A percentile compares a stretch with the other conserved stretches of the same genome.
Conservation (phyloP, 495 filamentous ascomycete genomes). For the Xylaria bambusicola region DNA sequence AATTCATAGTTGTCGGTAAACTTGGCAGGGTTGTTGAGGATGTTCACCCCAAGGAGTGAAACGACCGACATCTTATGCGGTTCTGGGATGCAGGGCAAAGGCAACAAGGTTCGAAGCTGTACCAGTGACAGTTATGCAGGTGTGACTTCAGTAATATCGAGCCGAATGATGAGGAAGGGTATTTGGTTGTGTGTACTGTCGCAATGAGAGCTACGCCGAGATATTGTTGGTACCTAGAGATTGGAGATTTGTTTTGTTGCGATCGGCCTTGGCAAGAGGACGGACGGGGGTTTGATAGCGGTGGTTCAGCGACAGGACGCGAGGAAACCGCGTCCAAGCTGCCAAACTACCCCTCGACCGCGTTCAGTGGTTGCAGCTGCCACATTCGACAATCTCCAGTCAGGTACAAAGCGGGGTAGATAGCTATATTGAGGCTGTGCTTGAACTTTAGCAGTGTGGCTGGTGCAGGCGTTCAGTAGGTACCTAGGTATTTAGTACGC, state of each 20-base stretch:
- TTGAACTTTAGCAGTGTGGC: not conserved
- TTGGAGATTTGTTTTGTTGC: conserved; percentile 29
- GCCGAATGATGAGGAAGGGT: not conserved
- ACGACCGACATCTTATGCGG: conserved; percentile 85
- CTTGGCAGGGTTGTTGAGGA: conserved; percentile 92
- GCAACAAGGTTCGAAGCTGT: not conserved
- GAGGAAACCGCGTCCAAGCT: not conserved
- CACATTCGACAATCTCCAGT: not conserved
- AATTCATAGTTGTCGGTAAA: conserved; percentile 90
- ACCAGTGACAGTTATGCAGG: not conserved
- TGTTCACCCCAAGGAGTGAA: conserved; percentile 89
- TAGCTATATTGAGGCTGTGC: not conserved
- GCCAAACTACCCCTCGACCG: conserved; percentile 17
- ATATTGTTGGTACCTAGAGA: conserved; percentile 9
- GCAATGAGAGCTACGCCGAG: not conserved
- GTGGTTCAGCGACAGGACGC: conserved; percentile 14
- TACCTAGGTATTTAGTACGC: not conserved
- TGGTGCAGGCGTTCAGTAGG: not conserved
- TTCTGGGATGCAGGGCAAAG: conserved; percentile 3
- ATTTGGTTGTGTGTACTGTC: not conserved
- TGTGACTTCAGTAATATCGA: not conserved
- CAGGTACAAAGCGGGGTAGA: not conserved
- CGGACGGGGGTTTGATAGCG: conserved; percentile 5
- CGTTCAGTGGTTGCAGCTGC: conserved; percentile 38
- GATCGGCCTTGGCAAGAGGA: not conserved